A percentile compares a stretch with the other conserved stretches of the same genome.
Conservation (phyloP, 371 early-diverging fungal species). For the Syncephalastrum racemosum region DNA sequence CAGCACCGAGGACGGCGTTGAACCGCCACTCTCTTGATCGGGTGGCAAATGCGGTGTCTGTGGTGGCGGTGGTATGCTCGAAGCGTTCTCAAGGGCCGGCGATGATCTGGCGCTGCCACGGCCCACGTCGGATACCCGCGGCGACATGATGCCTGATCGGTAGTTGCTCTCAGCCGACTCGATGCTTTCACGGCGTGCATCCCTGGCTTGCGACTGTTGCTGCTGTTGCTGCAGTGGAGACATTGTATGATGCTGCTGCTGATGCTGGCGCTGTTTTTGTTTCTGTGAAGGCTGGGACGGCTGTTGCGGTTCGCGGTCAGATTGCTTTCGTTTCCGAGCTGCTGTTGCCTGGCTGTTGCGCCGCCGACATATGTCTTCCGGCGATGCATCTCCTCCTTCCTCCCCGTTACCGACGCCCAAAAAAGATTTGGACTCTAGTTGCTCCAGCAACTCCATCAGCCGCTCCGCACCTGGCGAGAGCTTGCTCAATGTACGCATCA, state of each 20-base stretch:
- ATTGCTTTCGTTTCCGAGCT: constrained; percentile 9
- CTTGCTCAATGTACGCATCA: constrained; percentile 36
- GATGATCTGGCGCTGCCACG: constrained; percentile 6
- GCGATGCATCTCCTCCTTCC: constrained; percentile 16
- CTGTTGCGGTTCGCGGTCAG: background rate
- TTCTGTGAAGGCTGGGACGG: too few species aligned
- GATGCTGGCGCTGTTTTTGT: background rate
- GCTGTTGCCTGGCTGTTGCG: constrained; percentile 6
- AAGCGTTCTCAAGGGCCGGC: background rate
- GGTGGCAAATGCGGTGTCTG: constrained; percentile 5
- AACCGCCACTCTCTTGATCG: constrained; percentile 21
- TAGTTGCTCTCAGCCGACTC: constrained; percentile 2
- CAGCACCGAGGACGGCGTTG: constrained; percentile 24
- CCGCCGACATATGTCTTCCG: too few species aligned
- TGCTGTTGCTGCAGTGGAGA: constrained; percentile 11
- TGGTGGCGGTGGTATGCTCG: background rate
- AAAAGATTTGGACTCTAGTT: constrained; percentile 14
- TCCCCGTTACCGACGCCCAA: constrained; percentile 16
- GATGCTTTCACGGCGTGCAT: background rate
- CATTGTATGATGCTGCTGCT: constrained; percentile 4
- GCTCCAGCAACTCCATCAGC: constrained; percentile 22
- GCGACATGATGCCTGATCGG: constrained; percentile 1
- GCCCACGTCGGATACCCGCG: constrained; percentile 7
- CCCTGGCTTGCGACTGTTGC: background rate
- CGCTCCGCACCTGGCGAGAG: constrained; percentile 22